Base-by-base conservation (phyloP, 1,284 basidiomycete genomes). In the Cutaneotrichosporon dermatis region DNA sequence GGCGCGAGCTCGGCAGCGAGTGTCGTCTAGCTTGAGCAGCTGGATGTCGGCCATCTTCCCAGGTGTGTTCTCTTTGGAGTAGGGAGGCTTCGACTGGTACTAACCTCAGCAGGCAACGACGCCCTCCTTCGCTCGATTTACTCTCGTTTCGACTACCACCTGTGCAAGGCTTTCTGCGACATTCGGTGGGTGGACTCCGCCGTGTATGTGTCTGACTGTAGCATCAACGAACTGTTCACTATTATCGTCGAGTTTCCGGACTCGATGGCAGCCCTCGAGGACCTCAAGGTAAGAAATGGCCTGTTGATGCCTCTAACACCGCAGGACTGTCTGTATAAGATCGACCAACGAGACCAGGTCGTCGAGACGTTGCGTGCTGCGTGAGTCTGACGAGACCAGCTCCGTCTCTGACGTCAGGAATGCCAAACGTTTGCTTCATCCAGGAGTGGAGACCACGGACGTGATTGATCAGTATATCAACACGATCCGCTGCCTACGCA, bases 241-340 rank as follows among this genome's bases (percentile, higher is more conserved):
- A 95, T 99, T 59, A 94, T 99, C 59, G 86, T 95, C 51, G 89
- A 93, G 69, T 96, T 86, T 67, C 94, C 96, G 0, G 89, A 92
- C 59, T 96, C 94, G 0, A 81, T 82, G 62, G 84, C 87, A 1
- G 93, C 92, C 1, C 79, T 99, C n/a, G 82, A 89, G 59, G 96
- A 99, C 74, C 82, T 99, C 36, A 88, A 86, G 77, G 88, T 89
- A 63, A 35, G 57, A 4, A 4, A 25, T 15, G 3, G 35, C 4
- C 2, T 8, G 15, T 13, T 7, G 7, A 7, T 44, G 13, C 9
- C 4, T 11, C 41, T 54, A 44, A 51, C 54, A 44, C 25, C 4
- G 33, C 49, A 74, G 72, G 72, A 75, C 56, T 74, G 75, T 59
- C 50, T 76, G 40, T 64, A 64, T 67, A 71, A 75, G 51, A 70